Percentiles rank a stretch among this genome's conserved stretches.
Conservation (phyloP, 306 rosid species). For the Cicer chorassanicum region DNA sequence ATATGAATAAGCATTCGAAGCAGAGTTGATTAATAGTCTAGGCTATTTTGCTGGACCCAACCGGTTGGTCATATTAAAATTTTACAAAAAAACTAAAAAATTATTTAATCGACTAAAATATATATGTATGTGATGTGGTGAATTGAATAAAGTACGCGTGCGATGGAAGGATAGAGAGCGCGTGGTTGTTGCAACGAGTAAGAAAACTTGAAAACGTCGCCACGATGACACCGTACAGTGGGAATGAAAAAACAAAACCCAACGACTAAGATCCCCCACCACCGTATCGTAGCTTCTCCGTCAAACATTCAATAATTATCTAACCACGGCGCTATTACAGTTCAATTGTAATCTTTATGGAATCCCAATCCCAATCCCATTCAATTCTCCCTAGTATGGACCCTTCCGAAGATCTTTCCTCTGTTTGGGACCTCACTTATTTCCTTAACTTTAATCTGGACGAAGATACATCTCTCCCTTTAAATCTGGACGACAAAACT, state of each 20-base stretch:
- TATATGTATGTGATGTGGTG: not conserved
- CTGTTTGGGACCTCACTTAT: slow-evolving; percentile 47
- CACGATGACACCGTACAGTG: slow-evolving; percentile 33
- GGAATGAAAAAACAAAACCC: slow-evolving; percentile 7
- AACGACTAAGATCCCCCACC: slow-evolving; percentile 10
- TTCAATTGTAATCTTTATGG: slow-evolving; percentile 34
- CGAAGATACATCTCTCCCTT: slow-evolving; percentile 10
- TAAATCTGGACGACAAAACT: slow-evolving; percentile 10
- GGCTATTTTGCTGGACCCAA: too few species aligned
- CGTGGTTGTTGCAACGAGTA: not conserved
- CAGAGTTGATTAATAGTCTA: too few species aligned
- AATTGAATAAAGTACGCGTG: slow-evolving; percentile 6
- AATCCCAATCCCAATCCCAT: slow-evolving; percentile 31
- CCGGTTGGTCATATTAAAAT: too few species aligned
- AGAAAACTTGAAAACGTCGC: slow-evolving; percentile 42
- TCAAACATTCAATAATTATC: slow-evolving; percentile 35
- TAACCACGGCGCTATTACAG: not conserved
- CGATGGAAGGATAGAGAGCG: not conserved
- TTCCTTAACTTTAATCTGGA: slow-evolving; percentile 49
- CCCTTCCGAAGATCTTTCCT: slow-evolving; percentile 39
- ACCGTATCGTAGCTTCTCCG: slow-evolving; percentile 45
- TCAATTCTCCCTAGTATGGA: slow-evolving; percentile 33
- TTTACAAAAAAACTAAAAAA: too few species aligned
- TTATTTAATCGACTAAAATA: too few species aligned
- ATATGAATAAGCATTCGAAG: too few species aligned